Evolutionary conservation across 2,329 filamentous ascomycete genomes (phyloP), one percentile per base, ranked within the genome.

Genomic region (Cladophialophora psammophila): DNA sequence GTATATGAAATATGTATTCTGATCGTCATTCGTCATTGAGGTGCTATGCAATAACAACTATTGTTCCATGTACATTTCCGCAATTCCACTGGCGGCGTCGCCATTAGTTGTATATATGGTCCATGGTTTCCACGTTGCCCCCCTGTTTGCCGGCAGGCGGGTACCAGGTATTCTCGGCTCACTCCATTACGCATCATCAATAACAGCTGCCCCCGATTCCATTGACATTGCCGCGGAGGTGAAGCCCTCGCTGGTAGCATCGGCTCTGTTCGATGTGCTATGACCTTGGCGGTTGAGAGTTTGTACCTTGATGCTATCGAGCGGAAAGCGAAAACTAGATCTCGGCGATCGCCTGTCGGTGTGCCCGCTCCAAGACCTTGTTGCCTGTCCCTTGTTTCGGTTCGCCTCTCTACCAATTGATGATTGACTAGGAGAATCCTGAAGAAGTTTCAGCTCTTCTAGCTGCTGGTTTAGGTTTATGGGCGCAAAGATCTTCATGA

Each of bases 401-500:
- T 58, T 52, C 32, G 18, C 13, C 31, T 59, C 56, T 20, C 60
- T 56, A 15, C 60, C 53, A 6, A 52, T 56, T 8, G 57, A 45
- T 7, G 61, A 42, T 31, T 57, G 42, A 35, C 65, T 38, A 31
- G 40, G 59, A 18, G 58, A 40, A 36, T 64, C 65, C n/a, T 64
- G 59, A 13, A 67, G 45, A 18, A 42, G 32, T 9, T 45, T 4
- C 8, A 56, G 13, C 18, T 20, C 54, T 32, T 63, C 64, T 32
- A 65, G 45, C 10, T 60, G 58, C 20, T 60, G 57, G 10, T 35
- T 45, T 20, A 61, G 63, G 31, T 63, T 68, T 56, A 65, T 67
- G 18, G 69, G 67, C n/a, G 67, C 65, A 38, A 69, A 64, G 4
- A 67, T 63, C 36, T 65, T 50, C 13, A 65, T 63, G 56, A 71